Conservation (phyloP, 1,284 basidiomycete species). For the Serendipita sp. region DNA sequence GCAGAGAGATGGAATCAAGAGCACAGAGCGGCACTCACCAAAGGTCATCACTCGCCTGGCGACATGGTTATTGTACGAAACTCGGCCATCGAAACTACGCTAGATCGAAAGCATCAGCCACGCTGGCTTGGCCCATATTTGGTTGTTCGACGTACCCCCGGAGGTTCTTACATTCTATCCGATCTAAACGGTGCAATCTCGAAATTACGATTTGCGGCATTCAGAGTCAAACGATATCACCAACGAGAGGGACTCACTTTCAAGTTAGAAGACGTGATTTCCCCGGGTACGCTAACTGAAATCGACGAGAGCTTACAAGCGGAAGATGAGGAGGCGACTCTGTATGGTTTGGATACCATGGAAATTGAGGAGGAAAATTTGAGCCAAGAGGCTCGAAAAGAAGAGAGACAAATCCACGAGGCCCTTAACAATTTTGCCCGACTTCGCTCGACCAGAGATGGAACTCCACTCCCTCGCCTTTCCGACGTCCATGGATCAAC, state of each 20-base stretch:
- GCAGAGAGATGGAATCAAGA: constrained; percentile 18
- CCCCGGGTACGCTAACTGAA: background rate
- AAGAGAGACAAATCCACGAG: too few species aligned
- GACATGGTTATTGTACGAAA: constrained; percentile 22
- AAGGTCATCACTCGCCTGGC: constrained; percentile 15
- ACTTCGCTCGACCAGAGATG: too few species aligned
- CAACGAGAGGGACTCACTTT: constrained; percentile 12
- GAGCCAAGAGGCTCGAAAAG: too few species aligned
- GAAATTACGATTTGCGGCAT: constrained; percentile 18
- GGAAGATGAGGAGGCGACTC: background rate
- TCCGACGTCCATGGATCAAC: too few species aligned
- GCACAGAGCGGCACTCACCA: constrained; percentile 12
- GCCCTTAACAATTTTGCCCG: too few species aligned
- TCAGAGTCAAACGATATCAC: constrained; percentile 20
- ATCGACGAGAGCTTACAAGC: background rate
- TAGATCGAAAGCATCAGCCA: constrained; percentile 19
- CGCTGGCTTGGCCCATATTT: constrained; percentile 21
- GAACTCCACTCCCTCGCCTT: too few species aligned
- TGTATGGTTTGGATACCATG: too few species aligned
- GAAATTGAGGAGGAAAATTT: background rate
- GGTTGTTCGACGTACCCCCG: constrained; percentile 15
- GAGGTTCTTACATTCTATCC: constrained; percentile 15
- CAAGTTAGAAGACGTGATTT: background rate
- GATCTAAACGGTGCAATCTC: constrained; percentile 22
- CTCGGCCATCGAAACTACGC: constrained; percentile 20